phyloP scores from a whole-genome alignment of 106 monocot genomes.

The Dioscorea zingiberensis region DNA sequence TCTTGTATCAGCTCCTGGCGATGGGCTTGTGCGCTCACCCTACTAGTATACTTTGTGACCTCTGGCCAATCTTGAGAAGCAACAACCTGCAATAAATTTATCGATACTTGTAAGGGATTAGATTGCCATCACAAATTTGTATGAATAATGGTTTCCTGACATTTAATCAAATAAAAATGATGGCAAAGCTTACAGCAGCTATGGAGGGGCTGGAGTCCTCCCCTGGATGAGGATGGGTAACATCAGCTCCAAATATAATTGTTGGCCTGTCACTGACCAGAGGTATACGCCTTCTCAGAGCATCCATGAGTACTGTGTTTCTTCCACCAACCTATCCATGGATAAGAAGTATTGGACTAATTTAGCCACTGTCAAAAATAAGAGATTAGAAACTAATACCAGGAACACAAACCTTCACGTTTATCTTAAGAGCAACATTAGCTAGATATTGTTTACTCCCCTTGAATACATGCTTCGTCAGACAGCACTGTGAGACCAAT shows the following conservation, averaged over 20 bases:
- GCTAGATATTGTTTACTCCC: constrained; percentile 92
- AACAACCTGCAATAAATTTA: constrained; percentile 51
- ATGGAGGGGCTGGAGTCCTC: constrained; percentile 96
- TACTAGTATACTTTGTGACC: constrained; percentile 91
- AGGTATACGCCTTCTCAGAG: constrained; percentile 65
- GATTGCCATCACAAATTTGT: neutral
- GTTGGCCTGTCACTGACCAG: constrained; percentile 86
- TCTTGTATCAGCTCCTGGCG: constrained; percentile 94
- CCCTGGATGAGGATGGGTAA: constrained; percentile 96
- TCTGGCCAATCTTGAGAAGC: constrained; percentile 99
- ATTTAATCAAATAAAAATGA: no score
- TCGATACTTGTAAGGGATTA: no score
- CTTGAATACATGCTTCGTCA: constrained; percentile 88
- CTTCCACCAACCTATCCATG: constrained; percentile 76
- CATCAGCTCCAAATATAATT: constrained; percentile 99
- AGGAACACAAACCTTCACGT: constrained; percentile 63
- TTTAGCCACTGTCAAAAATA: neutral
- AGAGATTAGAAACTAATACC: neutral
- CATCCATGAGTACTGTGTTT: constrained; percentile 94
- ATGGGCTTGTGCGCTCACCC: constrained; percentile 92
- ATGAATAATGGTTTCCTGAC: no score
- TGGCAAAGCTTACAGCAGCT: constrained; percentile 69
- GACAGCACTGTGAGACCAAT: constrained; percentile 91
- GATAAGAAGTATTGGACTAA: neutral
- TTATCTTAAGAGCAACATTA: constrained; percentile 97